Conservation (phyloP, 495 filamentous ascomycete genomes). For the Lasiosphaeria miniovina region DNA sequence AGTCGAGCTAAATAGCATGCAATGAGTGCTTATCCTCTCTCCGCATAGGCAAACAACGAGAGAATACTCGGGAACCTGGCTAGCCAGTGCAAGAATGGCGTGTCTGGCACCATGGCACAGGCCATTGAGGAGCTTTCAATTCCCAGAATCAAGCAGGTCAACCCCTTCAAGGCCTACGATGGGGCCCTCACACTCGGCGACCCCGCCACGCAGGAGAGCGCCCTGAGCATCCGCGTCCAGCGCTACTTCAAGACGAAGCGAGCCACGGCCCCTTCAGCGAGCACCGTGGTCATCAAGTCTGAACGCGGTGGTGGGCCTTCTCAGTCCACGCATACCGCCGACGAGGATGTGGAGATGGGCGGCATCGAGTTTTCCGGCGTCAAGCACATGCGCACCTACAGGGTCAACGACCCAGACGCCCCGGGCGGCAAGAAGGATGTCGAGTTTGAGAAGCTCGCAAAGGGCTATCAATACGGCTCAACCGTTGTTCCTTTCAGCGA, state of each 20-base stretch:
- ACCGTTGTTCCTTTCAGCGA: slow-evolving; percentile 87
- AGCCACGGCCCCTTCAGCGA: slow-evolving; percentile 70
- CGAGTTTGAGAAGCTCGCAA: slow-evolving; percentile 77
- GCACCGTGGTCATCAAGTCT: slow-evolving; percentile 61
- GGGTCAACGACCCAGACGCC: slow-evolving; percentile 67
- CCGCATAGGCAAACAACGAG: slow-evolving; percentile 56
- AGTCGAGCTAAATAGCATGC: not conserved
- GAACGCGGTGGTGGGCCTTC: slow-evolving; percentile 36
- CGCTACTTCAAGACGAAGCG: slow-evolving; percentile 81
- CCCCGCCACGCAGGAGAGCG: slow-evolving; percentile 66
- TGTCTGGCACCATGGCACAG: slow-evolving; percentile 79
- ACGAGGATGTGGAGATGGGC: slow-evolving; percentile 42
- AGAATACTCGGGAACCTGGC: slow-evolving; percentile 57
- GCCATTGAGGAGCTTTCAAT: slow-evolving; percentile 68
- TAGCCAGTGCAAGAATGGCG: slow-evolving; percentile 59
- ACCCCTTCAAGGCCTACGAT: slow-evolving; percentile 72
- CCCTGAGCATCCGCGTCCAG: slow-evolving; percentile 81
- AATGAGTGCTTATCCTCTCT: slow-evolving; percentile 1
- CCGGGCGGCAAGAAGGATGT: slow-evolving; percentile 84
- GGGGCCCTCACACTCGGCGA: slow-evolving; percentile 81
- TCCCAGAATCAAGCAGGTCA: slow-evolving; percentile 70
- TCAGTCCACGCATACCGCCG: slow-evolving; percentile 48
- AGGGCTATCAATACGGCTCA: slow-evolving; percentile 90
- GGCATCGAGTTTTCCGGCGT: slow-evolving; percentile 58
- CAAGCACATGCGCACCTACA: slow-evolving; percentile 71